These are phyloP conservation scores for Nemania sp. DNA, from an alignment of 2,329 filamentous ascomycete species.

Conservation along the genomic window DNA sequence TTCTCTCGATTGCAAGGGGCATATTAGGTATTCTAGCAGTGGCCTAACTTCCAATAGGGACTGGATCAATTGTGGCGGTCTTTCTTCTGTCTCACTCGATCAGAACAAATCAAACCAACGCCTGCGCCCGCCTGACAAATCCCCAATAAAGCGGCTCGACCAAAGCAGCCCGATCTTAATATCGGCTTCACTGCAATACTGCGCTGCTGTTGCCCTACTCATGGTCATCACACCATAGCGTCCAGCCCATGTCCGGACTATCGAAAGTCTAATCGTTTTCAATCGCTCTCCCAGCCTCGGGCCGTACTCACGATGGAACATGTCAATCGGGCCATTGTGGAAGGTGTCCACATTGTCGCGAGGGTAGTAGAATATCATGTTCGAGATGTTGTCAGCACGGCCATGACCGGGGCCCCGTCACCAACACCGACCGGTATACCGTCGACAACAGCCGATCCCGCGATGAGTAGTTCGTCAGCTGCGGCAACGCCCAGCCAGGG, in stretches of 20 bases:
- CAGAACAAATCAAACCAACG: not conserved
- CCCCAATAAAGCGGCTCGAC: slow-evolving; percentile 3
- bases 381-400: slow-evolving; percentile 25
- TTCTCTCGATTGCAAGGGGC: slow-evolving; percentile 1
- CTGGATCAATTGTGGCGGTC: not conserved
- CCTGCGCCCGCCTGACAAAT: slow-evolving; percentile 1
- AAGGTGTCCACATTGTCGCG: slow-evolving; percentile 43
- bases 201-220: not conserved
- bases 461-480: slow-evolving; percentile 8
- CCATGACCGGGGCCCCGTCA: slow-evolving; percentile 16
- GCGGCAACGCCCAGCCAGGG: slow-evolving; percentile 21
- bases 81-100: slow-evolving; percentile 4
- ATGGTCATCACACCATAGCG: not conserved
- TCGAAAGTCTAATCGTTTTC: slow-evolving; percentile 4
- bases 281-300: slow-evolving; percentile 1
- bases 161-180: not conserved
- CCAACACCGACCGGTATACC: slow-evolving; percentile 13
- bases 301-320: slow-evolving; percentile 39
- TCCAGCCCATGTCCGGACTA: slow-evolving; percentile 4
- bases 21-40: not conserved
- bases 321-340: slow-evolving; percentile 43
- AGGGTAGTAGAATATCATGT: slow-evolving; percentile 40
- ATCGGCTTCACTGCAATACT: not conserved
- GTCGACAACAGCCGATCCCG: too few species aligned
- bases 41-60: not conserved